Conservation (phyloP, 805 yeast species). For the Komagataella phaffii region DNA sequence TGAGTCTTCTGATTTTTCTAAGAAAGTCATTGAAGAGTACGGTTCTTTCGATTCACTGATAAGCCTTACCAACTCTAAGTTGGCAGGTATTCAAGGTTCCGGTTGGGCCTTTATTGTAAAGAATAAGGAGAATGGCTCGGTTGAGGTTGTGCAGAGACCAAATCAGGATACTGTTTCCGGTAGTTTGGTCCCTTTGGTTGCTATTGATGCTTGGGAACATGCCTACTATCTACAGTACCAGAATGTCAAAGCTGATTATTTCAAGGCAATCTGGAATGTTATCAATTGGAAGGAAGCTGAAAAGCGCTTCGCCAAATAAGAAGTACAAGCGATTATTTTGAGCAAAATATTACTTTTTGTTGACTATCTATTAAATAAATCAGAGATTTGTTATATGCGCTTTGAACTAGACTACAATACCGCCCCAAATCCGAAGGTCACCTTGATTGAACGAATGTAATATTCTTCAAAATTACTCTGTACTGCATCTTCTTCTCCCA, state of each 20-base stretch:
- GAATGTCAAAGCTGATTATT: constrained; percentile 84
- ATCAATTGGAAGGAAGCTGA: constrained; percentile 90
- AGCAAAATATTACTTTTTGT: neutral
- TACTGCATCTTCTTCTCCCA: constrained; percentile 89
- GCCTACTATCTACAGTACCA: constrained; percentile 91
- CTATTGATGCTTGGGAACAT: constrained; percentile 95
- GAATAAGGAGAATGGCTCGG: constrained; percentile 59
- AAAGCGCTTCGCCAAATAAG: constrained; percentile 35
- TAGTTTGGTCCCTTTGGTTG: constrained; percentile 59
- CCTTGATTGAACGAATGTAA: constrained; percentile 78
- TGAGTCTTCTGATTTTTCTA: constrained; percentile 40
- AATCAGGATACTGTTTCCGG: constrained; percentile 83
- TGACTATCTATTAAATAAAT: neutral
- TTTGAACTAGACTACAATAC: constrained; percentile 33
- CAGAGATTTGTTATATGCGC: neutral
- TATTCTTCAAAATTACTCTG: constrained; percentile 77
- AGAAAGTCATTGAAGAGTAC: constrained; percentile 47
- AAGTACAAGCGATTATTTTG: neutral
- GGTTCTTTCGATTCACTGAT: constrained; percentile 66
- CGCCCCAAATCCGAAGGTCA: constrained; percentile 94
- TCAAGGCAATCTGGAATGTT: constrained; percentile 90
- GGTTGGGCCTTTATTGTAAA: constrained; percentile 92
- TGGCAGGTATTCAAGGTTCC: constrained; percentile 88
- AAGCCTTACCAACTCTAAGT: constrained; percentile 44
- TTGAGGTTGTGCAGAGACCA: constrained; percentile 69